phyloP scores from a whole-genome alignment of 768 basidiomycete species.

The Lentinula guzmanii region DNA sequence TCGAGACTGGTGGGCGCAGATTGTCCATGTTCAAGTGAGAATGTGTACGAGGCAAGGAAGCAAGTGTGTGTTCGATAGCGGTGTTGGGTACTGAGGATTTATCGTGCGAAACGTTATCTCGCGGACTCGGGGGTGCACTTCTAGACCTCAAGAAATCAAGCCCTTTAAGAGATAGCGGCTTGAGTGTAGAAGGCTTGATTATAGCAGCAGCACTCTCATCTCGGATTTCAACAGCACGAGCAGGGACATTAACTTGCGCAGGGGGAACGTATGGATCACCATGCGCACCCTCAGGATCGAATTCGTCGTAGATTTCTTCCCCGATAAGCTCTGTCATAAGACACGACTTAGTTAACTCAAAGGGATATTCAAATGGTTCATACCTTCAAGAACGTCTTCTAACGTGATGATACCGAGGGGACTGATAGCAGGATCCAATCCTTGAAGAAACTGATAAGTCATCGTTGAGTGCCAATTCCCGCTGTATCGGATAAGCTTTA shows the following conservation, averaged over 20 bases:
- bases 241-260: conserved; percentile 9
- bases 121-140: conserved; percentile 54
- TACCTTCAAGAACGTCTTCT: conserved; percentile 89
- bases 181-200: conserved; percentile 23
- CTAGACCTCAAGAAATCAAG: conserved; percentile 47
- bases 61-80: conserved; percentile 5
- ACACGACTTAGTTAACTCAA: background rate
- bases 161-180: conserved; percentile 38
- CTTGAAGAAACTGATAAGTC: conserved; percentile 63
- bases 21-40: background rate
- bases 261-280: conserved; percentile 34
- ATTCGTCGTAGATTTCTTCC: conserved; percentile 91
- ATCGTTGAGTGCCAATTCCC: conserved; percentile 1
- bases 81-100: background rate
- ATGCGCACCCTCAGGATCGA: conserved; percentile 72
- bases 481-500: conserved; percentile 21
- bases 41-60: conserved; percentile 9
- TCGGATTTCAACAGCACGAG: background rate
- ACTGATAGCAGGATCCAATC: conserved; percentile 75
- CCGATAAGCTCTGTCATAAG: conserved; percentile 72
- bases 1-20: background rate
- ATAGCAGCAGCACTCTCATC: background rate
- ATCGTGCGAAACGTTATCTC: conserved; percentile 18
- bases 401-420: conserved; percentile 90
- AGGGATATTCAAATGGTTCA: conserved; percentile 4